phyloP scores from a whole-genome alignment of 805 yeast genomes.

The Ogataea siamensis region DNA sequence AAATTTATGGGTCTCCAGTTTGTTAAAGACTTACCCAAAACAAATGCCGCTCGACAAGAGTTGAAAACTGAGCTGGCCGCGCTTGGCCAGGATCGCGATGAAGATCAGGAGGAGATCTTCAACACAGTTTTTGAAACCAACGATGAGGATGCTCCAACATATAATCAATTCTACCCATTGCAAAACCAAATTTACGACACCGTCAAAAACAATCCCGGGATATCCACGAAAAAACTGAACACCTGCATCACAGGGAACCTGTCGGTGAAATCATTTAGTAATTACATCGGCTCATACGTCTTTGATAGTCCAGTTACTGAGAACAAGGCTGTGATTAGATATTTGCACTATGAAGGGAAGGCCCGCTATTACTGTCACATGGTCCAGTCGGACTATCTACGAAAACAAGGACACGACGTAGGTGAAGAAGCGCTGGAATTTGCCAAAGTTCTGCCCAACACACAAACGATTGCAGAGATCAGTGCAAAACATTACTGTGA shows the following conservation, averaged over 20 bases:
- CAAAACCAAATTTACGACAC: slow-evolving; percentile 60
- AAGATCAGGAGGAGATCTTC: slow-evolving; percentile 37
- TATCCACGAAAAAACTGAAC: slow-evolving; percentile 56
- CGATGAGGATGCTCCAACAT: slow-evolving; percentile 29
- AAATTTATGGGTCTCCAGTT: slow-evolving; percentile 26
- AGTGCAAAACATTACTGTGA: slow-evolving; percentile 17
- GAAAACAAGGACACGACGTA: slow-evolving; percentile 28
- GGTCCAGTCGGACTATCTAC: slow-evolving; percentile 41
- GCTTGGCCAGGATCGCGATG: slow-evolving; percentile 15
- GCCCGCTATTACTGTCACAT: slow-evolving; percentile 68
- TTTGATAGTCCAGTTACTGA: slow-evolving; percentile 22
- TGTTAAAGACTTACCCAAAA: slow-evolving; percentile 25
- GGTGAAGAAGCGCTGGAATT: slow-evolving; percentile 1
- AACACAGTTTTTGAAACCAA: slow-evolving; percentile 23
- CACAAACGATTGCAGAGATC: slow-evolving; percentile 15
- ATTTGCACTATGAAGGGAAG: slow-evolving; percentile 73
- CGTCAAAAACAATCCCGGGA: slow-evolving; percentile 46
- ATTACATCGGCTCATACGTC: slow-evolving; percentile 13
- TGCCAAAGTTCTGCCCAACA: slow-evolving; percentile 1
- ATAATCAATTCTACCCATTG: slow-evolving; percentile 60
- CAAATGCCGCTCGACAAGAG: slow-evolving; percentile 8
- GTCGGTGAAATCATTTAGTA: slow-evolving; percentile 35
- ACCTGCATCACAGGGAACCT: slow-evolving; percentile 53
- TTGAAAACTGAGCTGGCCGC: slow-evolving; percentile 11
- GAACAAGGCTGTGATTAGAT: slow-evolving; percentile 45